phyloP scores from a whole-genome alignment of 768 basidiomycete species.

The Grammothele lineata region DNA sequence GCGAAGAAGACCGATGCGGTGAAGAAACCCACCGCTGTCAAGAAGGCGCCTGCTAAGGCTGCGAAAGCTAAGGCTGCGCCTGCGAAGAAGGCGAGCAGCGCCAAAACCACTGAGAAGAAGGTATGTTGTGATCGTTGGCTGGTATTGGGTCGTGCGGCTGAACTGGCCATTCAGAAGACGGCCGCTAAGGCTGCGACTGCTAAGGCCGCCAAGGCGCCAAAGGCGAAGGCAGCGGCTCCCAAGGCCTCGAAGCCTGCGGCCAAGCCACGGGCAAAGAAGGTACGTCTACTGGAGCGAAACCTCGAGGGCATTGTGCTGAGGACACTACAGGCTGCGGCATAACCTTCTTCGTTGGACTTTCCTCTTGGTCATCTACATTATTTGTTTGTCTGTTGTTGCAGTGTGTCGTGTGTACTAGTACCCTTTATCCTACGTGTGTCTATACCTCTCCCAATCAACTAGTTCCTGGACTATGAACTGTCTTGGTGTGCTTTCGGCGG shows the following conservation, averaged over 20 bases:
- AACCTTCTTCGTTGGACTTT: too few relatives aligned
- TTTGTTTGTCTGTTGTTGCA: slow-evolving; percentile 10
- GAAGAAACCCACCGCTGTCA: slow-evolving; percentile 31
- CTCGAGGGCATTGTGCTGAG: not conserved
- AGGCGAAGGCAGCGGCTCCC: slow-evolving; percentile 26
- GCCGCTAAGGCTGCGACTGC: slow-evolving; percentile 28
- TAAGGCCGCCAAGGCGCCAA: slow-evolving; percentile 21
- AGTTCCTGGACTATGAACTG: too few relatives aligned
- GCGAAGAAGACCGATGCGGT: slow-evolving; percentile 20
- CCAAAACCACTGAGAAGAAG: slow-evolving; percentile 32
- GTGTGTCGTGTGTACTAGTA: slow-evolving; percentile 16
- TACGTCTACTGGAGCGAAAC: not conserved
- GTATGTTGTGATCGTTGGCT: too few relatives aligned
- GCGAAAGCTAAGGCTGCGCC: slow-evolving; percentile 19
- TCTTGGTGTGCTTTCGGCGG: too few relatives aligned
- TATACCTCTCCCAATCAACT: too few relatives aligned
- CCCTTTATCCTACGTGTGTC: slow-evolving; percentile 12
- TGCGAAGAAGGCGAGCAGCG: slow-evolving; percentile 32
- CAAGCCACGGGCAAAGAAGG: slow-evolving; percentile 21
- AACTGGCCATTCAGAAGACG: slow-evolving; percentile 20
- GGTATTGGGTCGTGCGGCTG: too few relatives aligned
- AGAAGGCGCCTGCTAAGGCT: slow-evolving; percentile 31
- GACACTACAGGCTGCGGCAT: slow-evolving; percentile 12
- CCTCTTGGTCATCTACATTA: slow-evolving; percentile 6
- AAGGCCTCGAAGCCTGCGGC: slow-evolving; percentile 23